phyloP scores from a whole-genome alignment of 495 filamentous ascomycete genomes.

The Penicillium taxi region DNA sequence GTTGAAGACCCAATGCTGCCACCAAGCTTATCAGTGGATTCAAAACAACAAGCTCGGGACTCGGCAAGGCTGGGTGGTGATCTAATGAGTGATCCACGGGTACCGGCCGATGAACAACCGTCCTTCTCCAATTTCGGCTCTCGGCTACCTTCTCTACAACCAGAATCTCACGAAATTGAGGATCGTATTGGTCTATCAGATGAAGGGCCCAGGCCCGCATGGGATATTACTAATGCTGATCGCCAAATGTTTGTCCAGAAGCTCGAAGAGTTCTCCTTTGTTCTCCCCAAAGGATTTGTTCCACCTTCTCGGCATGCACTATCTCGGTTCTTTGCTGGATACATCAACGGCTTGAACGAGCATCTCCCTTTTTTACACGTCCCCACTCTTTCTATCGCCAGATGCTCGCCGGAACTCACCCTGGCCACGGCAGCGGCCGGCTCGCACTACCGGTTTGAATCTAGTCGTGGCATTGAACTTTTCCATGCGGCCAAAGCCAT shows the following conservation, averaged over 20 bases:
- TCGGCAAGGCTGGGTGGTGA: slow-evolving; percentile 29
- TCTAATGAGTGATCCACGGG: slow-evolving; percentile 31
- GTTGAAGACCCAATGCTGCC: slow-evolving; percentile 40
- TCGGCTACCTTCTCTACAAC: slow-evolving; percentile 58
- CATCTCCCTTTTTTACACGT: slow-evolving; percentile 46
- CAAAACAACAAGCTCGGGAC: slow-evolving; percentile 30
- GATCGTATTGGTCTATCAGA: slow-evolving; percentile 42
- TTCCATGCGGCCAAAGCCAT: slow-evolving; percentile 56
- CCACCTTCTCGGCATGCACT: slow-evolving; percentile 44
- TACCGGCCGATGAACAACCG: slow-evolving; percentile 32
- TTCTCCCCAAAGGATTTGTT: slow-evolving; percentile 59
- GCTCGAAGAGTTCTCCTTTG: slow-evolving; percentile 56
- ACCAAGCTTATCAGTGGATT: slow-evolving; percentile 31
- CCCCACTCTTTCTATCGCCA: slow-evolving; percentile 40
- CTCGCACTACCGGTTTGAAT: slow-evolving; percentile 55
- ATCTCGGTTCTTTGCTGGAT: slow-evolving; percentile 42
- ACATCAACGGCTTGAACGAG: slow-evolving; percentile 43
- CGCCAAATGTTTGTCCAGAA: slow-evolving; percentile 55
- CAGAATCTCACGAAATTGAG: slow-evolving; percentile 52
- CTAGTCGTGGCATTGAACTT: slow-evolving; percentile 55
- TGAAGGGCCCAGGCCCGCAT: slow-evolving; percentile 44
- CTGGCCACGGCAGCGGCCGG: slow-evolving; percentile 43
- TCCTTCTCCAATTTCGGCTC: slow-evolving; percentile 61
- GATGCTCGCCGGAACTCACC: slow-evolving; percentile 38
- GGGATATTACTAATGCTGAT: slow-evolving; percentile 58